These are phyloP conservation scores for Eutrema japonicum DNA, from an alignment of 345 rosid genomes.

Conservation along the genomic window DNA sequence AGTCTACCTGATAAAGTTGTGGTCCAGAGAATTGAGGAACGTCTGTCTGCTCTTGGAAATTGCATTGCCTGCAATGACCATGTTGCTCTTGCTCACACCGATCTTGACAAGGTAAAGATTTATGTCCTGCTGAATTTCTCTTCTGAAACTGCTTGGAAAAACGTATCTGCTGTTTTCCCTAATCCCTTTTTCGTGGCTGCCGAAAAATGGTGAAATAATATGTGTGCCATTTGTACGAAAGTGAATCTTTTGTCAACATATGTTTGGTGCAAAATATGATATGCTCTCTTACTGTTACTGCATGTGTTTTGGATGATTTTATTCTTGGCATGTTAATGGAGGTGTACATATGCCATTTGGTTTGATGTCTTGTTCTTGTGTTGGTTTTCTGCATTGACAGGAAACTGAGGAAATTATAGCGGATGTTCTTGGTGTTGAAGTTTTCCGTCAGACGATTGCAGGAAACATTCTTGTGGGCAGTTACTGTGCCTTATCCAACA, in stretches of 20 bases:
- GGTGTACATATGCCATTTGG: not conserved
- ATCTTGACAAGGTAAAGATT: slow-evolving; percentile 61
- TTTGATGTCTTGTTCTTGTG: slow-evolving; percentile 5
- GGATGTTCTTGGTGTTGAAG: slow-evolving; percentile 97
- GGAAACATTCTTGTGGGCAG: slow-evolving; percentile 95
- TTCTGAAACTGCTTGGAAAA: not conserved
- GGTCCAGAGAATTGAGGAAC: slow-evolving; percentile 93
- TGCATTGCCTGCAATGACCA: slow-evolving; percentile 97
- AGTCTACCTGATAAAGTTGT: slow-evolving; percentile 92
- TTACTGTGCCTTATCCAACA: slow-evolving; percentile 82
- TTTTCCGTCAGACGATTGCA: slow-evolving; percentile 90
- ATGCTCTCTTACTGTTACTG: not conserved
- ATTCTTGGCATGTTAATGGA: not conserved
- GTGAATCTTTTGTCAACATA: not conserved
- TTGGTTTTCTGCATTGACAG: slow-evolving; percentile 38
- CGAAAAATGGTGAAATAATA: not conserved
- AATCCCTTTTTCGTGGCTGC: not conserved
- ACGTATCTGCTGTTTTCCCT: not conserved
- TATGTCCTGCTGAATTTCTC: not conserved
- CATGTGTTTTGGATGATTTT: not conserved
- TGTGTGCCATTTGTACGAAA: not conserved
- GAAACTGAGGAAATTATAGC: slow-evolving; percentile 92
- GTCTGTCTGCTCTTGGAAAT: slow-evolving; percentile 89
- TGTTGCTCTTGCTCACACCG: slow-evolving; percentile 94
- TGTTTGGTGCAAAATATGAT: not conserved